phyloP scores from a whole-genome alignment of 768 basidiomycete genomes.

The Trametes gibbosa region DNA sequence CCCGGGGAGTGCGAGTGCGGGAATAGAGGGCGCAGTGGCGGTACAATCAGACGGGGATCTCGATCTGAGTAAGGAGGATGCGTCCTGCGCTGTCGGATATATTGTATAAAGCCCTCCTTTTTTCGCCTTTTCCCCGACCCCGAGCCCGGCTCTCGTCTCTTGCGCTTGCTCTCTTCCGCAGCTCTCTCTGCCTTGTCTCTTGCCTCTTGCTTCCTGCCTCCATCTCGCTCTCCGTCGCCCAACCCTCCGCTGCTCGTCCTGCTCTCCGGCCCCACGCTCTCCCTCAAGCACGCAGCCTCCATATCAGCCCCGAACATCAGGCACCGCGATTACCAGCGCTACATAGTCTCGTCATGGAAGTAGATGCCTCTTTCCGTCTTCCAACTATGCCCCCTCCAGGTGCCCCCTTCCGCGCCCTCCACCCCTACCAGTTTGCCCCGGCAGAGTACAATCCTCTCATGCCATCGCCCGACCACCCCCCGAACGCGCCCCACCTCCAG shows the following conservation, averaged over 20 bases:
- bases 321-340: conserved; percentile 14
- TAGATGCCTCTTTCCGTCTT: conserved; percentile 18
- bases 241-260: conserved; percentile 4
- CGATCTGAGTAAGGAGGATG: conserved; percentile 11
- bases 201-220: conserved; percentile 4
- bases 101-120: conserved; percentile 21
- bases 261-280: conserved; percentile 1
- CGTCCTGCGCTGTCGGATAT: conserved; percentile 12
- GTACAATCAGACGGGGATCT: conserved; percentile 15
- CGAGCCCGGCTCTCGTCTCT: neutral
- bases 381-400: conserved; percentile 15
- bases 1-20: conserved; percentile 4
- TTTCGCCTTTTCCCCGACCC: conserved; percentile 18
- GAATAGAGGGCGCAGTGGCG: conserved; percentile 16
- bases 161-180: conserved; percentile 8
- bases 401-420: conserved; percentile 19
- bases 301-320: conserved; percentile 13
- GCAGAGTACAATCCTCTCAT: conserved; percentile 20
- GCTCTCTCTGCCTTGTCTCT: neutral
- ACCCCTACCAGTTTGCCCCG: conserved; percentile 18
- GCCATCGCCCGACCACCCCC: conserved; percentile 18
- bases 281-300: neutral
- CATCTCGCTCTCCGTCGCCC: neutral
- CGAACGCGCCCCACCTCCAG: conserved; percentile 13
- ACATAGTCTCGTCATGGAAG: conserved; percentile 15